Evolutionary conservation across 176 grass and related monocot genomes (phyloP).

Genomic region (Elaeis guineensis): DNA sequence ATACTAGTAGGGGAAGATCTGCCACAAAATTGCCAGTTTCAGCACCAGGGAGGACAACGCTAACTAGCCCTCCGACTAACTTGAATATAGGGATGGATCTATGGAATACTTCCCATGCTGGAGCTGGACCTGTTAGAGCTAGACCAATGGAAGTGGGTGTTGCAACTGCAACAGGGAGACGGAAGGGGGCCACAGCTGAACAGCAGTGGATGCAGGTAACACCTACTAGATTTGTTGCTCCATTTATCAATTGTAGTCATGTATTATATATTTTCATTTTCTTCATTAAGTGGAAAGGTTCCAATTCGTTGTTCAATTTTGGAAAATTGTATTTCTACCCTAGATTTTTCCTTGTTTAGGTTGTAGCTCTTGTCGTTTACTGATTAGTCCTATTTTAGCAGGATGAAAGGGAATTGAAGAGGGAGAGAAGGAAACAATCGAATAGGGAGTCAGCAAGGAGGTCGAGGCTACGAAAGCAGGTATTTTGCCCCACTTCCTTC

Average conservation of each 20-base stretch:
- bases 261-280: too few relatives aligned
- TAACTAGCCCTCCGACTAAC: slow-evolving; percentile 55
- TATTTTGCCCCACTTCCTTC: not conserved
- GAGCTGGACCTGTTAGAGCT: slow-evolving; percentile 31
- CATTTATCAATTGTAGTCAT: too few relatives aligned
- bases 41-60: slow-evolving; percentile 63
- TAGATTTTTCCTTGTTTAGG: too few relatives aligned
- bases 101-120: slow-evolving; percentile 54
- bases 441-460: slow-evolving; percentile 16
- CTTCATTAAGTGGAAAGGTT: too few relatives aligned
- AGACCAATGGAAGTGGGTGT: slow-evolving; percentile 30
- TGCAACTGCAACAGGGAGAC: slow-evolving; percentile 25
- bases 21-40: slow-evolving; percentile 91
- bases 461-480: slow-evolving; percentile 15
- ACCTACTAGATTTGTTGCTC: not conserved
- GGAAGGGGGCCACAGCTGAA: slow-evolving; percentile 16
- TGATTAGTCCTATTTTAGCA: not conserved
- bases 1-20: slow-evolving; percentile 42
- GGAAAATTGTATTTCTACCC: too few relatives aligned
- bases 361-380: not conserved
- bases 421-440: slow-evolving; percentile 22
- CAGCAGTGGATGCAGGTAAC: not conserved
- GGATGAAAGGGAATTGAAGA: slow-evolving; percentile 2
- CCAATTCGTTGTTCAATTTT: too few relatives aligned
- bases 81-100: slow-evolving; percentile 84